phyloP scores from a whole-genome alignment of 1,284 basidiomycete genomes.

The Ustilago crameri region DNA sequence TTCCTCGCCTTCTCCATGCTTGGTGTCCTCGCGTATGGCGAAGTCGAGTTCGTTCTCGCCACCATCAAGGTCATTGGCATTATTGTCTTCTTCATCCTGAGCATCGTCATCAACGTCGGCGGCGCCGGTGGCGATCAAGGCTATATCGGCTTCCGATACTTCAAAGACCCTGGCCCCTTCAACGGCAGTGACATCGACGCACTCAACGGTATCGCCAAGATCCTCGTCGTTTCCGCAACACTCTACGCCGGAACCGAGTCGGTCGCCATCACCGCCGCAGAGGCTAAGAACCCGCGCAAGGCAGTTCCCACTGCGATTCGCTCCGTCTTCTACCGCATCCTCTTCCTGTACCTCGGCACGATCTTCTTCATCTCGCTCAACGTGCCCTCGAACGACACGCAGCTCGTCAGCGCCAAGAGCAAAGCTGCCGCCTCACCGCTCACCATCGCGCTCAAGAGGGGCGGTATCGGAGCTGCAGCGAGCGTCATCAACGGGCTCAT shows the following conservation, averaged over 20 bases:
- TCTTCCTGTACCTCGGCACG: conserved; percentile 73
- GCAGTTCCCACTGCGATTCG: conserved; percentile 64
- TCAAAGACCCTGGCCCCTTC: conserved; percentile 69
- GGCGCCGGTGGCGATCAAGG: conserved; percentile 41
- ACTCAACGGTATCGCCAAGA: conserved; percentile 63
- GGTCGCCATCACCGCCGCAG: conserved; percentile 42
- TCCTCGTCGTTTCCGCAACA: conserved; percentile 79
- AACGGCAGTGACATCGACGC: conserved; percentile 46
- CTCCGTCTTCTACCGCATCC: conserved; percentile 79
- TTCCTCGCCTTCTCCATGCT: conserved; percentile 40
- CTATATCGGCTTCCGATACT: conserved; percentile 56
- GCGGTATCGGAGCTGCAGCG: conserved; percentile 42
- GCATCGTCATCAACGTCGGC: conserved; percentile 49
- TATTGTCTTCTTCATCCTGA: conserved; percentile 48
- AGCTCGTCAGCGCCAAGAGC: conserved; percentile 33
- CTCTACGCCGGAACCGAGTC: conserved; percentile 77
- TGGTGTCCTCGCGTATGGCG: conserved; percentile 48
- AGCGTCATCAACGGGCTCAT: conserved; percentile 56
- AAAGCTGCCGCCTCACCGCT: conserved; percentile 49
- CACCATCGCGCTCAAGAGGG: conserved; percentile 50
- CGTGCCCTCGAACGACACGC: conserved; percentile 34
- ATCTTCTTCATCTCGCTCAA: conserved; percentile 57
- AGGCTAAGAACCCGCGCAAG: conserved; percentile 47
- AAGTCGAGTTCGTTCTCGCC: conserved; percentile 61
- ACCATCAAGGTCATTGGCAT: conserved; percentile 48